Evolutionary conservation across 805 yeast genomes (phyloP).

Genomic region (Torulaspora delbrueckii): DNA sequence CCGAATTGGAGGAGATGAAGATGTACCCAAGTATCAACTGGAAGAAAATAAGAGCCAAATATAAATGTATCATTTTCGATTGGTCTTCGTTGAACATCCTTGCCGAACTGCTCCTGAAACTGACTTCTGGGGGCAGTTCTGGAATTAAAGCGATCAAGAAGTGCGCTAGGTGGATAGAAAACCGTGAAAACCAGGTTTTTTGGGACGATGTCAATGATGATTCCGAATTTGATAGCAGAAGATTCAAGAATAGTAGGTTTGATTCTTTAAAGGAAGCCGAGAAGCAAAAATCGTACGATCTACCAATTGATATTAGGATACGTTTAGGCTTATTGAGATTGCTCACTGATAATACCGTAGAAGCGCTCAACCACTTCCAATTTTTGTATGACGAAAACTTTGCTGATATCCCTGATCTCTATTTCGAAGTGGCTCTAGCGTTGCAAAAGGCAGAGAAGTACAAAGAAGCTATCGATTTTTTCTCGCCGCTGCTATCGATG

Average conservation of each 20-base stretch:
- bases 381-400: constrained; percentile 53
- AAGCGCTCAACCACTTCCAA: constrained; percentile 67
- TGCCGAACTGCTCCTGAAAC: constrained; percentile 67
- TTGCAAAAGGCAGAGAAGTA: constrained; percentile 64
- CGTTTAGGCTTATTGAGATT: constrained; percentile 75
- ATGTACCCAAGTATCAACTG: constrained; percentile 29
- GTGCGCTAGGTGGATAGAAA: constrained; percentile 79
- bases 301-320: constrained; percentile 85
- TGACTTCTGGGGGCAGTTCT: constrained; percentile 48
- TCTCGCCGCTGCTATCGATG: constrained; percentile 51
- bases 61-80: constrained; percentile 53
- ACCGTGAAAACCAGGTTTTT: constrained; percentile 48
- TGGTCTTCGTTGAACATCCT: constrained; percentile 88
- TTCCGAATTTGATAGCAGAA: constrained; percentile 75
- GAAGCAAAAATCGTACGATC: constrained; percentile 39
- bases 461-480: constrained; percentile 70
- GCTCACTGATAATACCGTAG: constrained; percentile 55
- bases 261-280: constrained; percentile 37
- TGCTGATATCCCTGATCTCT: constrained; percentile 65
- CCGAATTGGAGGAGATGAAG: constrained; percentile 24
- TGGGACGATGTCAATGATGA: constrained; percentile 55
- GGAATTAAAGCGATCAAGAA: constrained; percentile 64
- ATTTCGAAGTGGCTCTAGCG: constrained; percentile 68
- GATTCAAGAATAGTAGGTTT: constrained; percentile 45
- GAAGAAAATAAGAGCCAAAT: constrained; percentile 28